These are phyloP conservation scores for Capsicum baccatum DNA, from an alignment of 257 asterid genomes.

Conservation along the genomic window DNA sequence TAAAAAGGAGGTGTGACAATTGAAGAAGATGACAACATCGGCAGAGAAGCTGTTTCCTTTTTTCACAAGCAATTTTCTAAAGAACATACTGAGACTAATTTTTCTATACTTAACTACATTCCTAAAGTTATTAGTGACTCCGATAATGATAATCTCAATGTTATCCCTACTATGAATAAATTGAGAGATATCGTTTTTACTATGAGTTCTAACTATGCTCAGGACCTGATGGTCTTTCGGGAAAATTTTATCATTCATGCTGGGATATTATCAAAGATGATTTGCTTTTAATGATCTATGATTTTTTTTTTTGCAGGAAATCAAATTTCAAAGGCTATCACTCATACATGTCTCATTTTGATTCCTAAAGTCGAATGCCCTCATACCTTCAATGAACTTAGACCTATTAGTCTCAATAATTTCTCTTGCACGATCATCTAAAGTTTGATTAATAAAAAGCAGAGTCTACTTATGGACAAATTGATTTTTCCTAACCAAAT, in stretches of 20 bases:
- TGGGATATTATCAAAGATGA: not conserved
- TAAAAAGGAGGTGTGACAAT: too few species aligned
- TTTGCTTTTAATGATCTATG: not conserved
- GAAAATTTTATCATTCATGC: too few species aligned
- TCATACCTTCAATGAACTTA: not conserved
- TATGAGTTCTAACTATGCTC: not conserved
- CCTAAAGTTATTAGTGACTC: too few species aligned
- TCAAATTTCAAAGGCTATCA: not conserved
- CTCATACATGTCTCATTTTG: not conserved
- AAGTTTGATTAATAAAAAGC: too few species aligned
- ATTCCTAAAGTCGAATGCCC: not conserved
- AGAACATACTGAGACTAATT: not conserved
- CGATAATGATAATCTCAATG: too few species aligned
- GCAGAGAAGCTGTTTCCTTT: not conserved
- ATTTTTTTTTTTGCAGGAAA: not conserved
- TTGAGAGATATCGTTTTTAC: not conserved
- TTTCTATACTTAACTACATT: not conserved
- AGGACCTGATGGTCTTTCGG: not conserved
- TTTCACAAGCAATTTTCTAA: not conserved
- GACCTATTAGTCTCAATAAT: too few species aligned
- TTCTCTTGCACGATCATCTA: too few species aligned
- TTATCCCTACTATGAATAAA: not conserved
- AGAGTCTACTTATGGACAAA: too few species aligned
- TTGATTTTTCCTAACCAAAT: too few species aligned
- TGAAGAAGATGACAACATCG: not conserved